A percentile compares a stretch with the other conserved stretches of the same genome.
These are phyloP conservation scores for Chenopodium album DNA, from an alignment of 148 eudicot genomes.

Conservation along the genomic window DNA sequence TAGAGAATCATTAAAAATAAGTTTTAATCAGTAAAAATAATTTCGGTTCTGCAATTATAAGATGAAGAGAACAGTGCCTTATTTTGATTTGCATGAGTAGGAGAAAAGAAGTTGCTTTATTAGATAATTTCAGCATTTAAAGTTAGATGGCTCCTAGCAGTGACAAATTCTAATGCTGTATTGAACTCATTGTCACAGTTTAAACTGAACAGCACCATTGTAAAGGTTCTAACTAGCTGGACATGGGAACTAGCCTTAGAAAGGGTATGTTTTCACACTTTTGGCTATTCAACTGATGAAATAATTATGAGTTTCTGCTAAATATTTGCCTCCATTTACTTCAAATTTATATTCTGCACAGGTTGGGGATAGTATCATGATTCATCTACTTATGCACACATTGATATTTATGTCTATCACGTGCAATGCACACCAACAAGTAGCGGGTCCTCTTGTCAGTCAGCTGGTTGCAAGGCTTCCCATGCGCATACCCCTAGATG, in stretches of 20 bases:
- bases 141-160: slow-evolving; percentile 6
- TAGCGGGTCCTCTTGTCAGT: slow-evolving; percentile 60
- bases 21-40: too few relatives aligned
- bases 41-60: too few relatives aligned
- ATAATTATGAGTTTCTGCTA: neutral
- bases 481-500: slow-evolving; percentile 23
- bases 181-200: slow-evolving; percentile 38
- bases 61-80: too few relatives aligned
- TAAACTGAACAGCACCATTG: slow-evolving; percentile 37
- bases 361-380: slow-evolving; percentile 82
- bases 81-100: neutral
- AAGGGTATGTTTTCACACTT: slow-evolving; percentile 48
- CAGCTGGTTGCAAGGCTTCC: slow-evolving; percentile 29
- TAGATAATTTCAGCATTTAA: slow-evolving; percentile 4
- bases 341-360: slow-evolving; percentile 29
- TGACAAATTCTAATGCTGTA: slow-evolving; percentile 14
- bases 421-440: slow-evolving; percentile 57
- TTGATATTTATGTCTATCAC: slow-evolving; percentile 66
- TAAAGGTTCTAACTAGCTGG: slow-evolving; percentile 51
- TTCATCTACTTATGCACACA: slow-evolving; percentile 57
- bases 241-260: slow-evolving; percentile 54
- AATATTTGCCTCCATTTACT: neutral
- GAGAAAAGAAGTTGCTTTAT: neutral
- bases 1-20: too few relatives aligned
- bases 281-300: neutral